Evolutionary conservation across 192 early-diverging fungal species (phyloP).

Genomic region (Thamnidium elegans): DNA sequence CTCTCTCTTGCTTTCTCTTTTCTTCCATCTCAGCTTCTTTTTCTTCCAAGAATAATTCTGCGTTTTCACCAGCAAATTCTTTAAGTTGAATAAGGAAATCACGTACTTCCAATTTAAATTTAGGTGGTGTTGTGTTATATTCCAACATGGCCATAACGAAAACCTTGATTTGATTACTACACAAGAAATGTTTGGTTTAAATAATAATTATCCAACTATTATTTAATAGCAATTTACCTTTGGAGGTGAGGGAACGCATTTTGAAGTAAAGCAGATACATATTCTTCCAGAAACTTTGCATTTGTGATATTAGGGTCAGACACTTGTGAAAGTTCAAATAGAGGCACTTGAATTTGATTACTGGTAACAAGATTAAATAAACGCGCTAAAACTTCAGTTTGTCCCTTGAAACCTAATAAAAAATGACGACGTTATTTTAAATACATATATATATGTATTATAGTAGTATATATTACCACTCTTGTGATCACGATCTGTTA

Average conservation of each 20-base stretch:
- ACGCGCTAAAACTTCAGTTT: conserved; percentile 84
- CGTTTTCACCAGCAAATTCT: conserved; percentile 90
- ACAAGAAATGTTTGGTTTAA: conserved; percentile 2
- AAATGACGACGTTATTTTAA: neutral
- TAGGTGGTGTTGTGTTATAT: conserved; percentile 73
- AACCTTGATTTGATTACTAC: conserved; percentile 75
- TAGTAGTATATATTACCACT: conserved; percentile 64
- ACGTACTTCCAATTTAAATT: conserved; percentile 91
- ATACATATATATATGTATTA: neutral
- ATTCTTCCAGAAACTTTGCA: conserved; percentile 73
- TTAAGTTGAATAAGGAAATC: conserved; percentile 94
- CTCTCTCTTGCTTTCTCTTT: conserved; percentile 76
- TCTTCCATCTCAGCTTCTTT: conserved; percentile 77
- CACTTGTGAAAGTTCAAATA: conserved; percentile 71
- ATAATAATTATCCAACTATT: neutral
- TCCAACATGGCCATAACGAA: conserved; percentile 88
- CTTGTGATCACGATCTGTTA: conserved; percentile 96
- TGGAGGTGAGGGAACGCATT: conserved; percentile 92
- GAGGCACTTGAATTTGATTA: conserved; percentile 77
- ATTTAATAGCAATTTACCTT: conserved; percentile 49
- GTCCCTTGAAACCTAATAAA: conserved; percentile 80
- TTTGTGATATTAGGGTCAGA: conserved; percentile 77
- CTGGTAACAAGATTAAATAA: conserved; percentile 86
- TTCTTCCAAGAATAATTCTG: conserved; percentile 85
- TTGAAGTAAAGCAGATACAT: conserved; percentile 77